phyloP scores from a whole-genome alignment of 192 early-diverging fungal species.

The Helicostylum pulchrum region DNA sequence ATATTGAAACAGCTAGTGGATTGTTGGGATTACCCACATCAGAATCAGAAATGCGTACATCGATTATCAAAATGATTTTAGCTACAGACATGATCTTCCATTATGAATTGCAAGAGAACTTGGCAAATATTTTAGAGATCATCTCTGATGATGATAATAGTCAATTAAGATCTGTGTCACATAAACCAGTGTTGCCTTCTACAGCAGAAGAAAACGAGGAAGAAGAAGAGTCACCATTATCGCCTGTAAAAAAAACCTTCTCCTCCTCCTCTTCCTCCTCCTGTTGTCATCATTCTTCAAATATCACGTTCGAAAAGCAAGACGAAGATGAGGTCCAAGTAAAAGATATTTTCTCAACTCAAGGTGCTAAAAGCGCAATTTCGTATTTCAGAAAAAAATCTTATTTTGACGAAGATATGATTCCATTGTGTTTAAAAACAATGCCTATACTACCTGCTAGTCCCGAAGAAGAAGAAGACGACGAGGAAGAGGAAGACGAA shows the following conservation, averaged over 20 bases:
- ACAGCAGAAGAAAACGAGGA: conserved; percentile 16
- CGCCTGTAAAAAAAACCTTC: not conserved
- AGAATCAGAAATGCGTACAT: conserved; percentile 38
- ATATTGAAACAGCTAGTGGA: conserved; percentile 46
- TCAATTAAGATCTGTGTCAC: not conserved
- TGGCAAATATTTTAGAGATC: conserved; percentile 43
- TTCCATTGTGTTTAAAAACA: conserved; percentile 5
- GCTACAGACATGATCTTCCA: conserved; percentile 92
- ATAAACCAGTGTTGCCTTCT: conserved; percentile 15
- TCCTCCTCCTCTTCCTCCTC: too few species aligned
- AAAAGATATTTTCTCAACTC: conserved; percentile 13
- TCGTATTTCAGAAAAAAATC: conserved; percentile 15
- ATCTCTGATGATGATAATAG: not conserved
- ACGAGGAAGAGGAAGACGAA: not conserved
- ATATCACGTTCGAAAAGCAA: not conserved
- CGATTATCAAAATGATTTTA: conserved; percentile 74
- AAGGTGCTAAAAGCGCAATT: conserved; percentile 15
- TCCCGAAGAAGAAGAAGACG: not conserved
- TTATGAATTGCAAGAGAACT: conserved; percentile 63
- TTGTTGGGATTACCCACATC: conserved; percentile 50
- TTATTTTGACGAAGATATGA: conserved; percentile 17
- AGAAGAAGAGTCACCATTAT: not conserved
- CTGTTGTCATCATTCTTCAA: not conserved
- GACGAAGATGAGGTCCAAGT: not conserved
- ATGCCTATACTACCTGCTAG: conserved; percentile 3